These are phyloP conservation scores for Trypanosoma vivax DNA, from an alignment of 208 protist species.

Conservation along the genomic window DNA sequence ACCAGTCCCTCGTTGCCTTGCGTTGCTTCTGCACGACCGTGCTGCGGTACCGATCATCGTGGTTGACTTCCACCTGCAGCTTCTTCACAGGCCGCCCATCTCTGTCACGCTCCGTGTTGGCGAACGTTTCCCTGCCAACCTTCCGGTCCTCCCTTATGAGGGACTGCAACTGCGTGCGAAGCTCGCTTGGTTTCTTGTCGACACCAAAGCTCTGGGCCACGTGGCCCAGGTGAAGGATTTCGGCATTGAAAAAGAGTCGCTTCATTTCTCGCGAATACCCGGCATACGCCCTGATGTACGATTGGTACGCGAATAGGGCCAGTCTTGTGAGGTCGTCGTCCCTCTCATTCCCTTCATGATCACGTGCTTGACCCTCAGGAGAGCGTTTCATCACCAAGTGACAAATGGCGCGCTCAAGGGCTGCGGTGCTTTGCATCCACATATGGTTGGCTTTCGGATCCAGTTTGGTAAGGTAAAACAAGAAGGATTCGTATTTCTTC, in stretches of 20 bases:
- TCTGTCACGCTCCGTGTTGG: not conserved
- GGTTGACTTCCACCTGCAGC: conserved; percentile 59
- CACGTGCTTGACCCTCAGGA: not conserved
- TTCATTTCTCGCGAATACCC: conserved; percentile 83
- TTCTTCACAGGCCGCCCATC: conserved; percentile 26
- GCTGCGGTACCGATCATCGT: conserved; percentile 42
- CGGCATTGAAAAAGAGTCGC: conserved; percentile 87
- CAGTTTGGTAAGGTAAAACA: conserved; percentile 93
- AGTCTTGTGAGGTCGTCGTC: conserved; percentile 96
- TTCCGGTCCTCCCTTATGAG: conserved; percentile 64
- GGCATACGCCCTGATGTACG: conserved; percentile 96
- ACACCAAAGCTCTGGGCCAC: conserved; percentile 92
- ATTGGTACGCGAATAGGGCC: conserved; percentile 96
- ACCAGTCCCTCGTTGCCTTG: conserved; percentile 72
- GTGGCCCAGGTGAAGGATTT: conserved; percentile 92
- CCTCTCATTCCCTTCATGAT: conserved; percentile 45
- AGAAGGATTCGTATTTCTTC: conserved; percentile 70
- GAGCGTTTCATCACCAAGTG: conserved; percentile 53
- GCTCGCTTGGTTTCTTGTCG: conserved; percentile 76
- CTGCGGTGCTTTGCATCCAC: conserved; percentile 88
- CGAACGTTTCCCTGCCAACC: conserved; percentile 43
- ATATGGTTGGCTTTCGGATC: conserved; percentile 89
- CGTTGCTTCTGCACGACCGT: conserved; percentile 64
- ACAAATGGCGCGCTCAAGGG: conserved; percentile 91
- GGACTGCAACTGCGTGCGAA: conserved; percentile 49